Base-by-base conservation (phyloP, 1,139 yeast genomes). In the Magnusiomyces paraingens region DNA sequence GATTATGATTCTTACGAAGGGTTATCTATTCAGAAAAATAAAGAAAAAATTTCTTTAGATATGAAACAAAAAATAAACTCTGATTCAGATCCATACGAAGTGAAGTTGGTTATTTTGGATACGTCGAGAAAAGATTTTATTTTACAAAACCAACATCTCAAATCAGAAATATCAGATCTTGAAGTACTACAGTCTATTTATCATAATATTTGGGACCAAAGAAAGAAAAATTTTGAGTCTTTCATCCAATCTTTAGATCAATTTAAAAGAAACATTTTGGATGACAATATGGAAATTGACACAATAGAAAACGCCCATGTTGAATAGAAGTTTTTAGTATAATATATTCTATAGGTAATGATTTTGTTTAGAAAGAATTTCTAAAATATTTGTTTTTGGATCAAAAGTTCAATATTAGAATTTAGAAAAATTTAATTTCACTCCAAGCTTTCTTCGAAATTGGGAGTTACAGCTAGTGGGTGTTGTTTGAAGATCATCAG, bases 111-210 rank as follows among this genome's bases (percentile, higher is more conserved):
- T 29, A 17, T 44, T 29, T 14, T 44, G 15, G 26, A 44, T 29
- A 17, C 39, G 10, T 44, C 47, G 4, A 12, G 47, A n/a, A 29
- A 29, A 29, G 47, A 44, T 2, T 14, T 17, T n/a, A 35, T 11
- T n/a, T 11, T 15, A 12, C 21, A 29, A 29, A 44, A 29, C 17
- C 38, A 44, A 44, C n/a, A 26, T n/a, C 39, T 44, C 5, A 32
- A 44, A 44, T n/a, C 38, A 2, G 47, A 44, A 44, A 44, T 44
- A 2, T 15, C 21, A 14, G 47, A 44, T 14, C 47, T 44, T 14
- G 47, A 44, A 21, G 10, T 15, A 3, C 20, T 29, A 12, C 47
- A 44, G 21, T 6, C 20, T 3, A 14, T 22, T n/a, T 44, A 44
- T 29, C 39, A 29, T 11, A 35, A 44, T 14, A n/a, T 29, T 29